These are phyloP conservation scores for Purshia tridentata DNA, from an alignment of 306 rosid genomes.

Conservation along the genomic window DNA sequence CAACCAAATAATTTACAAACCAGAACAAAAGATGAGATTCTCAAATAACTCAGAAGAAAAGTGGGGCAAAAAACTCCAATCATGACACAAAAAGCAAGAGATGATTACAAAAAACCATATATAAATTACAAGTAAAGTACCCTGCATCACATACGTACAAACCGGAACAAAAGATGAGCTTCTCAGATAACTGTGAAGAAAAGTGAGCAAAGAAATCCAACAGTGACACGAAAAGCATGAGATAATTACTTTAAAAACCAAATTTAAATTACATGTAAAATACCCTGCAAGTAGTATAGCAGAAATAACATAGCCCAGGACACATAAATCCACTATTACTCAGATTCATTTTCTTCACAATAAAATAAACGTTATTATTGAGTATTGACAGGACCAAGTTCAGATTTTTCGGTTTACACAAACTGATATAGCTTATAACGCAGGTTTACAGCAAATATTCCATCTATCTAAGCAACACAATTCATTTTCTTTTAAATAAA, in stretches of 20 bases:
- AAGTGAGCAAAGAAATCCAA: not conserved
- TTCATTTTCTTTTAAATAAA: too few species aligned
- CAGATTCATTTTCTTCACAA: not conserved
- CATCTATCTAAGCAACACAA: slow-evolving; percentile 3
- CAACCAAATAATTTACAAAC: not conserved
- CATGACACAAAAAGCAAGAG: not conserved
- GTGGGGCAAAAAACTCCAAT: not conserved
- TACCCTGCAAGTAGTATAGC: not conserved
- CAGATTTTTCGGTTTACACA: not conserved
- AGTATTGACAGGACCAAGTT: not conserved
- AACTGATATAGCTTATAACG: slow-evolving; percentile 1
- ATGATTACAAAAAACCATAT: not conserved
- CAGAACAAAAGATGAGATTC: not conserved
- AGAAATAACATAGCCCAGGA: not conserved
- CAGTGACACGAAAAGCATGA: not conserved
- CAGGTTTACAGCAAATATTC: slow-evolving; percentile 14
- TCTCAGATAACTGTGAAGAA: not conserved
- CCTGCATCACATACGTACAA: not conserved
- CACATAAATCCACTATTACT: not conserved
- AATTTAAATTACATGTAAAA: not conserved
- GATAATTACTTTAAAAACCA: not conserved
- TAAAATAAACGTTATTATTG: not conserved
- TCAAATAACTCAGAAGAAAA: not conserved
- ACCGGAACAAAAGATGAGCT: not conserved
- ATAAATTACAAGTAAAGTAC: not conserved